Evolutionary conservation across 805 yeast species (phyloP), one percentile per base, ranked within the genome.

Genomic region (Aciculoconidium aculeatum): DNA sequence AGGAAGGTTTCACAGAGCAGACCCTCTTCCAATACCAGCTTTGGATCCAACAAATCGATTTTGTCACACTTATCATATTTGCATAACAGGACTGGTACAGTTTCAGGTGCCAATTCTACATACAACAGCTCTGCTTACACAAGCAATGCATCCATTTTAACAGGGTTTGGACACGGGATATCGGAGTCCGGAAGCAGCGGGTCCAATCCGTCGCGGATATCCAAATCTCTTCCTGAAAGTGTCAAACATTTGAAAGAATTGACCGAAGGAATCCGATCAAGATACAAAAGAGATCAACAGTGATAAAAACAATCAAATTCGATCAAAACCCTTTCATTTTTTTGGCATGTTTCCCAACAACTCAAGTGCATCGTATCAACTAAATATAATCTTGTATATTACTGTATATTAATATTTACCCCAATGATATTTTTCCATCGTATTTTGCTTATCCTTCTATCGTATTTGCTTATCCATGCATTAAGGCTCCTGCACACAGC

Each of bases 141-240:
- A 11, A 41, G 42, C 21, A 48, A 50, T 29, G 45, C 44, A 5
- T 57, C 67, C 6, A 48, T 55, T 8, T 39, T 63, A 22, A 46
- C 54, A 8, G 58, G 58, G 7, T 51, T 57, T 37, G 65, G 61
- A 5, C 49, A 46, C 23, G 66, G 65, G 4, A 51, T 61, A 2
- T 36, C 58, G 1, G 65, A 55, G 31, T n/a, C n/a, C n/a, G n/a
- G n/a, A n/a, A 65, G 57, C 30, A 59, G 66, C 31, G 56, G 65
- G 0, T 67, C 66, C 4, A 41, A 42, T 21, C 47, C 42, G 7
- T 51, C 65, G 2, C 63, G 60, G 10, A 25, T 30, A 6, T 17
- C 32, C 5, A 35, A 17, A 13, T 35, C 46, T 3, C 15, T 47
- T 5, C 52, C 55, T 13, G 41, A 41, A 28, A 42, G 43, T 20